These are phyloP conservation scores for Monascus ruber DNA, from an alignment of 2,329 filamentous ascomycete species.

Conservation along the genomic window DNA sequence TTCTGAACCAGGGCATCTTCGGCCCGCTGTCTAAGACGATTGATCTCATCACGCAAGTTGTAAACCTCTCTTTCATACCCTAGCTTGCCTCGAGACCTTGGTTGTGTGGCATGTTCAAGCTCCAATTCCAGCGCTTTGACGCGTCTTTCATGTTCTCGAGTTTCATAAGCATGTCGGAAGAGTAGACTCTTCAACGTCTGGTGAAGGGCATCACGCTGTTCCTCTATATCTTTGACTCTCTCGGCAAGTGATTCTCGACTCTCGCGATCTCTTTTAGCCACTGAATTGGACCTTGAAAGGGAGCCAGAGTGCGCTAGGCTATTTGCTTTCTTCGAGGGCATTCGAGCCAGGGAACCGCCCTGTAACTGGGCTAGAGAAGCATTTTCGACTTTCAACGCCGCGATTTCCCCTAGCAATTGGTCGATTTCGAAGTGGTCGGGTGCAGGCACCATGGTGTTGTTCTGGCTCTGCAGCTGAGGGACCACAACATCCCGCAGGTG, in stretches of 20 bases:
- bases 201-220: slow-evolving; percentile 86
- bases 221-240: slow-evolving; percentile 80
- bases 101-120: slow-evolving; percentile 57
- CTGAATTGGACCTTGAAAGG: slow-evolving; percentile 49
- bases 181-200: slow-evolving; percentile 74
- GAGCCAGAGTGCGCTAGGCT: slow-evolving; percentile 34
- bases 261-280: slow-evolving; percentile 43
- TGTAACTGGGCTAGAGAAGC: slow-evolving; percentile 37
- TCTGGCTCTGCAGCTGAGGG: slow-evolving; percentile 61
- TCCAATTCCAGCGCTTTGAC: slow-evolving; percentile 67
- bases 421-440: slow-evolving; percentile 40
- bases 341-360: slow-evolving; percentile 43
- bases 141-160: slow-evolving; percentile 70
- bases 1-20: slow-evolving; percentile 94
- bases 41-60: slow-evolving; percentile 71
- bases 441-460: slow-evolving; percentile 22
- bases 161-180: slow-evolving; percentile 74
- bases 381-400: slow-evolving; percentile 47
- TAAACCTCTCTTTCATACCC: slow-evolving; percentile 78
- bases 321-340: slow-evolving; percentile 27
- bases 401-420: slow-evolving; percentile 78
- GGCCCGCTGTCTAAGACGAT: slow-evolving; percentile 68
- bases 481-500: slow-evolving; percentile 72
- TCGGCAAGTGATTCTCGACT: slow-evolving; percentile 62
- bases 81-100: slow-evolving; percentile 57